Conservation (phyloP, 1,139 yeast species). For the Sugiyamaella xylanicola region DNA sequence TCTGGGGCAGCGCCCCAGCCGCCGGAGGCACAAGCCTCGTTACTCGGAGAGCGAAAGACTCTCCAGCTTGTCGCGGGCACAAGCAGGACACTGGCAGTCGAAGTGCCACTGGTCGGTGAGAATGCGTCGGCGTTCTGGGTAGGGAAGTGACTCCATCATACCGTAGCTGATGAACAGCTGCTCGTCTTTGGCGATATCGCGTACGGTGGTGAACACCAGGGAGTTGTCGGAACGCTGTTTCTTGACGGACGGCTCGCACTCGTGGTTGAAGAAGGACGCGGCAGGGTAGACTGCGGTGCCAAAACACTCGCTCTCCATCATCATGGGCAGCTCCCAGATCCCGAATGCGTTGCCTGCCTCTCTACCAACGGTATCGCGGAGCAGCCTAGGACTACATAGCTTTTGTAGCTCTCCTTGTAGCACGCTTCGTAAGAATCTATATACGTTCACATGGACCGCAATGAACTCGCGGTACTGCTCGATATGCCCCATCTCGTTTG, state of each 20-base stretch:
- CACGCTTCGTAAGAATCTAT: constrained; percentile 51
- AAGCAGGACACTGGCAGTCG: constrained; percentile 56
- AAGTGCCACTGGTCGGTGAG: constrained; percentile 64
- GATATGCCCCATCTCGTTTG: constrained; percentile 57
- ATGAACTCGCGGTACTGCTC: constrained; percentile 54
- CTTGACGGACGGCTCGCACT: constrained; percentile 54
- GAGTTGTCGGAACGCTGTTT: constrained; percentile 43
- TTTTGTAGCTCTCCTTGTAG: constrained; percentile 46
- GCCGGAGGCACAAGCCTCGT: not conserved
- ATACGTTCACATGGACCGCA: constrained; percentile 54
- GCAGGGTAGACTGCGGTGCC: constrained; percentile 69
- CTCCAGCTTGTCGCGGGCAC: constrained; percentile 34
- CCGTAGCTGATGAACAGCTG: constrained; percentile 69
- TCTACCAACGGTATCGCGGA: constrained; percentile 58
- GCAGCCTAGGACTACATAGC: constrained; percentile 45
- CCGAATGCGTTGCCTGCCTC: constrained; percentile 79
- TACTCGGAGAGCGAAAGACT: not conserved
- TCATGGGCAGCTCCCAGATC: constrained; percentile 57
- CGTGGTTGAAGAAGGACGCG: constrained; percentile 72
- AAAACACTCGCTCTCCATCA: constrained; percentile 59
- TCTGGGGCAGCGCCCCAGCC: no score
- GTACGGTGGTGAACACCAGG: constrained; percentile 44
- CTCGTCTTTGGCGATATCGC: constrained; percentile 46
- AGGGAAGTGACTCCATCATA: constrained; percentile 50
- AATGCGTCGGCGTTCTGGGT: constrained; percentile 48